Percentiles rank a stretch among this genome's conserved stretches.
Evolutionary conservation across 129 eudicot genomes (phyloP).

Genomic region (Tanacetum coccineum): DNA sequence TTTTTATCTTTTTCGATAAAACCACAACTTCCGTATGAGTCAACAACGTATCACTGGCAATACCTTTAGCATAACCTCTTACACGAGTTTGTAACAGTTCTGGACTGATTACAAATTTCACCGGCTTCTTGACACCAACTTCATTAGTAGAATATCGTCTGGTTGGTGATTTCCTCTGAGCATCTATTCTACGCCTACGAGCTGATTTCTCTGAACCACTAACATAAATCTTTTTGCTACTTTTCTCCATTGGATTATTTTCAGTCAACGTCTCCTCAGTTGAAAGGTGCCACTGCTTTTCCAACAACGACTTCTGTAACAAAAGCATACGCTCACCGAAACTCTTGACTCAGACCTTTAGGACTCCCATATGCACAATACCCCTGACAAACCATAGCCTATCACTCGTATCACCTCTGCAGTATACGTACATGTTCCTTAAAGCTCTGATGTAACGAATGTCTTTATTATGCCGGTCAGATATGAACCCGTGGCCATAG

Average conservation of each 20-base stretch:
- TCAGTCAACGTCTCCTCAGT: conserved; percentile 31
- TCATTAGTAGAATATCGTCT: conserved; percentile 33
- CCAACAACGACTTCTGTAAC: conserved; percentile 80
- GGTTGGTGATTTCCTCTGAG: conserved; percentile 40
- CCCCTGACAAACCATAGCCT: conserved; percentile 42
- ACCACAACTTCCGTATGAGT: conserved; percentile 78
- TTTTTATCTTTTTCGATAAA: conserved; percentile 60
- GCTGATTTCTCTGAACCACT: conserved; percentile 74
- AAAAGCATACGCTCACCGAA: conserved; percentile 67
- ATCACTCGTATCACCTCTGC: conserved; percentile 30
- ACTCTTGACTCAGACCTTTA: conserved; percentile 31
- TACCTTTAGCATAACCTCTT: conserved; percentile 69
- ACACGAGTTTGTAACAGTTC: conserved; percentile 60
- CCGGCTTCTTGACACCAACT: conserved; percentile 26
- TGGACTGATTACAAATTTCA: conserved; percentile 45
- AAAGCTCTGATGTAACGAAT: conserved; percentile 54
- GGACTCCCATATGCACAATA: conserved; percentile 28
- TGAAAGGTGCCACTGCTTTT: conserved; percentile 87
- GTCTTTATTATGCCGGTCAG: conserved; percentile 34
- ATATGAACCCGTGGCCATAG: conserved; percentile 36
- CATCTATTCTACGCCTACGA: conserved; percentile 72
- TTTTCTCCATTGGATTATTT: conserved; percentile 24
- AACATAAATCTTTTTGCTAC: conserved; percentile 38
- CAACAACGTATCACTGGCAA: conserved; percentile 51
- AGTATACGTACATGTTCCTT: conserved; percentile 52